Evolutionary conservation across 1,284 basidiomycete genomes (phyloP).

Genomic region (Cutaneotrichosporon dermatis): DNA sequence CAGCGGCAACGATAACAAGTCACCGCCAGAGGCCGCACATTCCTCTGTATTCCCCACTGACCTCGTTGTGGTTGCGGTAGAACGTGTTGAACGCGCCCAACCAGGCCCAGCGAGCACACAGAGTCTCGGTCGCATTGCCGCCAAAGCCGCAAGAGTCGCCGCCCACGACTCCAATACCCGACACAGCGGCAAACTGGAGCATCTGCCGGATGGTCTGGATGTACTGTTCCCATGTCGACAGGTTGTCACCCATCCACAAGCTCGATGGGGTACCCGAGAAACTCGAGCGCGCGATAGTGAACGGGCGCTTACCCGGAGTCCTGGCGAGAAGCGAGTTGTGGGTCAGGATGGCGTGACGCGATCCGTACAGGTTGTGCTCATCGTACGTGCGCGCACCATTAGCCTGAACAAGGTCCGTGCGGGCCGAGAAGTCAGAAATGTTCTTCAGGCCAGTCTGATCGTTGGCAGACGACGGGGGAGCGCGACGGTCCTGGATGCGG

Average conservation of each 20-base stretch:
- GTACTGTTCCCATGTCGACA: slow-evolving; percentile 50
- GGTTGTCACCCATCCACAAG: slow-evolving; percentile 65
- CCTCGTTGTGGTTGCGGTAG: slow-evolving; percentile 43
- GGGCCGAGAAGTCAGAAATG: slow-evolving; percentile 33
- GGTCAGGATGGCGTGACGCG: slow-evolving; percentile 64
- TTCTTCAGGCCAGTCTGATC: slow-evolving; percentile 21
- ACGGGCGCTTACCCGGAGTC: slow-evolving; percentile 58
- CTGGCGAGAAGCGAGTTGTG: slow-evolving; percentile 60
- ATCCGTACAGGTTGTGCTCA: slow-evolving; percentile 62
- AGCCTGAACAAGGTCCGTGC: slow-evolving; percentile 56
- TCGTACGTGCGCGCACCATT: slow-evolving; percentile 64
- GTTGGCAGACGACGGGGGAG: slow-evolving; percentile 19
- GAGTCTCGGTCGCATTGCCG: slow-evolving; percentile 70
- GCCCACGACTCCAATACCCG: slow-evolving; percentile 57
- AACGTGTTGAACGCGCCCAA: slow-evolving; percentile 57
- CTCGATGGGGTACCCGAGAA: slow-evolving; percentile 62
- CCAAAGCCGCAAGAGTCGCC: slow-evolving; percentile 60
- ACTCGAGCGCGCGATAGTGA: slow-evolving; percentile 67
- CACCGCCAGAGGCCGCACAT: not conserved
- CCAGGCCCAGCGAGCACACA: slow-evolving; percentile 66
- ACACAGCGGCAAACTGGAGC: slow-evolving; percentile 17
- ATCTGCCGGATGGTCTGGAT: slow-evolving; percentile 12
- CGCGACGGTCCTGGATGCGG: slow-evolving; percentile 24
- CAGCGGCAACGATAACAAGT: not conserved
- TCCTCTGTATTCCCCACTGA: not conserved